Evolutionary conservation across 192 early-diverging fungal species (phyloP).

Genomic region (Haplosporangium gracile): DNA sequence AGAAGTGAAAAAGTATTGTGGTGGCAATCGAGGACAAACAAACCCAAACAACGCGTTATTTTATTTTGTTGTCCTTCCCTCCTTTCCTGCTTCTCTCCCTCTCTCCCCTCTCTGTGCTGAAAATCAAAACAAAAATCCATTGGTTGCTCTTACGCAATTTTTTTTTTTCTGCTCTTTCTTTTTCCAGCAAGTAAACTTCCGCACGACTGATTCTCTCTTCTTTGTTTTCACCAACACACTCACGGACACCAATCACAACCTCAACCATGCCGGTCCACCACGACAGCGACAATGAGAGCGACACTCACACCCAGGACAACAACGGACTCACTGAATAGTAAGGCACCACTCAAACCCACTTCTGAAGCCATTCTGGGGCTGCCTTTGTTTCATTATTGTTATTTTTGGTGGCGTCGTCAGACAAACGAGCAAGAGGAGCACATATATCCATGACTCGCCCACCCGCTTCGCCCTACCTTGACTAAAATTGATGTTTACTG

Average conservation of each 20-base stretch:
- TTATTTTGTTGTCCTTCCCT: background rate
- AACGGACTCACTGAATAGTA: slow-evolving; percentile 31
- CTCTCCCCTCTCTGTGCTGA: background rate
- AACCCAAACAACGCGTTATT: background rate
- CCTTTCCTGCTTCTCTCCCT: background rate
- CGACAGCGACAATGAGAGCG: background rate
- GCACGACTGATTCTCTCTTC: background rate
- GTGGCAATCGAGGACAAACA: background rate
- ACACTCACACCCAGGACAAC: background rate
- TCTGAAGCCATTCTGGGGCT: background rate
- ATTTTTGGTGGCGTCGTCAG: slow-evolving; percentile 3
- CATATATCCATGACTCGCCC: background rate
- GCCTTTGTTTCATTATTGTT: background rate
- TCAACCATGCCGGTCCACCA: background rate
- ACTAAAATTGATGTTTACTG: background rate
- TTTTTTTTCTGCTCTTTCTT: slow-evolving; percentile 13
- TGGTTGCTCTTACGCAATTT: background rate
- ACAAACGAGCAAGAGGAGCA: background rate
- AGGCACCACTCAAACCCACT: background rate
- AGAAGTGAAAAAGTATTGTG: background rate
- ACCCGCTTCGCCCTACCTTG: background rate
- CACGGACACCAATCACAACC: background rate
- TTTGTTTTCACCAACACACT: background rate
- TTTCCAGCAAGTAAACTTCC: background rate
- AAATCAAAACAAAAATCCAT: slow-evolving; percentile 2